Conservation (phyloP, 2,329 filamentous ascomycete species). For the Aspergillus sp. region DNA sequence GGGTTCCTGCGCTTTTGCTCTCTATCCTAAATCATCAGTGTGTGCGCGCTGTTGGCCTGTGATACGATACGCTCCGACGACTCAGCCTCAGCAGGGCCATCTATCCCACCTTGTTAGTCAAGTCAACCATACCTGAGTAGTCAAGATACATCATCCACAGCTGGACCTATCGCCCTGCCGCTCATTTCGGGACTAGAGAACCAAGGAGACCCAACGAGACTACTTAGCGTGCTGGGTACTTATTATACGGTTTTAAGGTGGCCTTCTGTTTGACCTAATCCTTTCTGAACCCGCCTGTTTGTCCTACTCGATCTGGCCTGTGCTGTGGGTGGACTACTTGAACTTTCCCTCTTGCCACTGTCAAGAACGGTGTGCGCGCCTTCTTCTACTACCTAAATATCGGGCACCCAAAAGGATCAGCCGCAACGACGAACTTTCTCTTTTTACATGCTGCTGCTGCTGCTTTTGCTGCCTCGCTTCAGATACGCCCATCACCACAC, state of each 20-base stretch:
- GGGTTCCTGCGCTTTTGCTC: background rate
- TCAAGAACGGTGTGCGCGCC: conserved; percentile 5
- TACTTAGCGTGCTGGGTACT: conserved; percentile 4
- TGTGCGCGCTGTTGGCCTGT: conserved; percentile 6
- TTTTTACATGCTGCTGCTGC: conserved; percentile 11
- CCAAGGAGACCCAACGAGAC: background rate
- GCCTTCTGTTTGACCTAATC: conserved; percentile 8
- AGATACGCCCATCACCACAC: conserved; percentile 6
- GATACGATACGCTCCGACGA: conserved; percentile 16
- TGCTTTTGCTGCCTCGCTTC: conserved; percentile 13
- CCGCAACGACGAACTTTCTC: conserved; percentile 1
- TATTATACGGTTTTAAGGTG: conserved; percentile 4
- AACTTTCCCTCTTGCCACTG: conserved; percentile 11
- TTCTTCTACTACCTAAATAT: conserved; percentile 1
- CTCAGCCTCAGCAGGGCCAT: conserved; percentile 16
- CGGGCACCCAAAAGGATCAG: conserved; percentile 16
- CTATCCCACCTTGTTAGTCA: background rate
- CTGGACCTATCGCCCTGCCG: conserved; percentile 13
- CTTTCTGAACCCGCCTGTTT: conserved; percentile 6
- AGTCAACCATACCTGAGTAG: conserved; percentile 13
- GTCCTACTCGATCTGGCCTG: conserved; percentile 13
- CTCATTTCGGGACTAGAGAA: conserved; percentile 3
- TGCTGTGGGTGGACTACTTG: conserved; percentile 14
- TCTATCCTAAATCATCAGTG: conserved; percentile 6
- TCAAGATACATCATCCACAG: conserved; percentile 6